Percentiles rank a stretch among this genome's conserved stretches.
Conservation (phyloP, 805 yeast species). For the Yamadazyma tumulicola region DNA sequence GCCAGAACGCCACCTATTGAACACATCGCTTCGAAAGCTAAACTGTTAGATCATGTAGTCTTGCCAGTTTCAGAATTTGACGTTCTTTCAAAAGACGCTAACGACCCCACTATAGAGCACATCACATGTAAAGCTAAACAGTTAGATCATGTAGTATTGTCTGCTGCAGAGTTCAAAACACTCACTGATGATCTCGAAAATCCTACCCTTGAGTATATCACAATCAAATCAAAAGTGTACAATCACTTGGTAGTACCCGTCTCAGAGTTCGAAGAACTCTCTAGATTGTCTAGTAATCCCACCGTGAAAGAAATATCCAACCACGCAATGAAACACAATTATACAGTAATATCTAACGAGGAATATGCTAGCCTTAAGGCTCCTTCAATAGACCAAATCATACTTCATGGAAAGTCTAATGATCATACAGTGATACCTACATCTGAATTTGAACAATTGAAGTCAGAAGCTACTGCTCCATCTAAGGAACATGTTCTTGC, state of each 20-base stretch:
- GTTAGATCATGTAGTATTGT: constrained; percentile 1
- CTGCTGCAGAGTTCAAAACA: constrained; percentile 11
- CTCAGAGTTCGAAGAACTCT: constrained; percentile 1
- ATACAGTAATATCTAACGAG: constrained; percentile 14
- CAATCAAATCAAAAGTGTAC: constrained; percentile 2
- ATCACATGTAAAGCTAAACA: constrained; percentile 7
- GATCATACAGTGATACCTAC: constrained; percentile 14
- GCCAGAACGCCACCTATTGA: constrained; percentile 26
- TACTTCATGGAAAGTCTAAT: constrained; percentile 16
- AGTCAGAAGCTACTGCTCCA: constrained; percentile 13
- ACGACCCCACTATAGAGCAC: constrained; percentile 15
- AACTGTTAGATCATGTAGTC: constrained; percentile 12
- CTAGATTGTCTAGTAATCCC: constrained; percentile 9
- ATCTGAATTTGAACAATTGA: constrained; percentile 18
- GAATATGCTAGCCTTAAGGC: constrained; percentile 18
- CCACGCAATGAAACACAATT: constrained; percentile 12
- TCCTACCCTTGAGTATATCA: constrained; percentile 11
- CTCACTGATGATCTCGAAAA: constrained; percentile 9
- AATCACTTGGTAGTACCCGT: constrained; percentile 5
- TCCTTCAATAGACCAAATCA: constrained; percentile 25
- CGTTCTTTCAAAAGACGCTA: constrained; percentile 13
- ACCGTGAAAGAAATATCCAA: constrained; percentile 7
- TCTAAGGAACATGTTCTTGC: constrained; percentile 13
- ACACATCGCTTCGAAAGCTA: constrained; percentile 23
- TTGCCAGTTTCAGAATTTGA: constrained; percentile 19